These are phyloP conservation scores for Meripilus lineatus DNA, from an alignment of 1,284 basidiomycete genomes.

Conservation along the genomic window DNA sequence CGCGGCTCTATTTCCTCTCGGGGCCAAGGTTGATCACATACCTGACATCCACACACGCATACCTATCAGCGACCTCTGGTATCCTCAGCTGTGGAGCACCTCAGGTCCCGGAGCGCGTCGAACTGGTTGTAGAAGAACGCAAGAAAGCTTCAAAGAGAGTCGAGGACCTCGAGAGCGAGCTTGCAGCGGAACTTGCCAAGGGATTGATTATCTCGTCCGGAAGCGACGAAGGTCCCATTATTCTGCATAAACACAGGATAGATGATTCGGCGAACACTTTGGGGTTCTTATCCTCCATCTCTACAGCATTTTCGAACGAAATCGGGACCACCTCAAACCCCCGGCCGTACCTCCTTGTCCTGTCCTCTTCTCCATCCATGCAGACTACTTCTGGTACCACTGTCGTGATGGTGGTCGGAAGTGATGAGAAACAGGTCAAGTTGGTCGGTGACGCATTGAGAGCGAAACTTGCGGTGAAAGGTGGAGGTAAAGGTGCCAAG, in stretches of 20 bases:
- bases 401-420: conserved; percentile 57
- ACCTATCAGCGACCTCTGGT: conserved; percentile 51
- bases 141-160: conserved; percentile 58
- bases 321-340: conserved; percentile 20
- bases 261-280: conserved; percentile 61
- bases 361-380: conserved; percentile 56
- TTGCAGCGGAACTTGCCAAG: conserved; percentile 54
- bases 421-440: conserved; percentile 57
- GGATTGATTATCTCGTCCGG: conserved; percentile 30
- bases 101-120: conserved; percentile 65
- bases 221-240: conserved; percentile 13
- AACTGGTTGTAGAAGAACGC: conserved; percentile 61
- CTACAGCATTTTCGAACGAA: conserved; percentile 40
- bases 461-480: conserved; percentile 51
- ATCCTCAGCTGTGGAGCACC: conserved; percentile 62
- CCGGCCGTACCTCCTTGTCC: conserved; percentile 44
- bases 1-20: conserved; percentile 76
- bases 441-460: conserved; percentile 55
- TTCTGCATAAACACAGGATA: conserved; percentile 46
- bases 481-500: conserved; percentile 56
- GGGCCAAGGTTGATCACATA: conserved; percentile 70
- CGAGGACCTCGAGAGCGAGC: conserved; percentile 61
- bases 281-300: conserved; percentile 56
- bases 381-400: conserved; percentile 46
- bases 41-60: conserved; percentile 49